A percentile compares a stretch with the other conserved stretches of the same genome.
Evolutionary conservation across 2,329 filamentous ascomycete genomes (phyloP).

Genomic region (Akanthomyces uredinophilus): DNA sequence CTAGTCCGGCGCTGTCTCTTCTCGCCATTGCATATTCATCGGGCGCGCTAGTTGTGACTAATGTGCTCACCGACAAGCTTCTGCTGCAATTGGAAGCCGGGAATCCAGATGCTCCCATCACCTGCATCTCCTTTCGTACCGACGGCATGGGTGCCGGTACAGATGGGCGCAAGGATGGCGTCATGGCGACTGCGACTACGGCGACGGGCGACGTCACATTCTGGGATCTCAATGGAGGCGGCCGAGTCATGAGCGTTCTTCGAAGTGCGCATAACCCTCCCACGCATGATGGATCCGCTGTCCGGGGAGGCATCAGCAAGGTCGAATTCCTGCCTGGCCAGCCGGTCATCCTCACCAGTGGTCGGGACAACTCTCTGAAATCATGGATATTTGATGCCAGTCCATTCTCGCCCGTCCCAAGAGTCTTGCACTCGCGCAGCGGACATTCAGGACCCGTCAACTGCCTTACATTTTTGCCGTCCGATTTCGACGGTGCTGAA

Average conservation of each 20-base stretch:
- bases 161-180: constrained; percentile 77
- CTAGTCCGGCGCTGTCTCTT: constrained; percentile 76
- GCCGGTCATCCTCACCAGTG: constrained; percentile 83
- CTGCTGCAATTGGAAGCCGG: constrained; percentile 65
- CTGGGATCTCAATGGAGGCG: constrained; percentile 91
- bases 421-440: constrained; percentile 77
- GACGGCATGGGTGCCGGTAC: constrained; percentile 84
- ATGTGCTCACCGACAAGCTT: constrained; percentile 72
- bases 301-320: constrained; percentile 75
- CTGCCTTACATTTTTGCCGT: constrained; percentile 76
- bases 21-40: constrained; percentile 83
- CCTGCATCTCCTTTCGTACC: constrained; percentile 82
- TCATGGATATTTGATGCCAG: constrained; percentile 96
- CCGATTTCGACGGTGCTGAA: constrained; percentile 84
- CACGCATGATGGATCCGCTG: constrained; percentile 44
- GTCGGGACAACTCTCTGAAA: constrained; percentile 87
- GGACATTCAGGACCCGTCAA: constrained; percentile 86
- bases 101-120: constrained; percentile 60
- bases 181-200: constrained; percentile 85
- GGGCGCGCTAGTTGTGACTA: constrained; percentile 73
- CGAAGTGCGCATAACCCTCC: constrained; percentile 83
- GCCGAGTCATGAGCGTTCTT: constrained; percentile 78
- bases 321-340: constrained; percentile 87
- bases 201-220: constrained; percentile 84
- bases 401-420: constrained; percentile 80